Base-by-base conservation (phyloP, 139 green algal species). In the Yamagishiella unicocca region DNA sequence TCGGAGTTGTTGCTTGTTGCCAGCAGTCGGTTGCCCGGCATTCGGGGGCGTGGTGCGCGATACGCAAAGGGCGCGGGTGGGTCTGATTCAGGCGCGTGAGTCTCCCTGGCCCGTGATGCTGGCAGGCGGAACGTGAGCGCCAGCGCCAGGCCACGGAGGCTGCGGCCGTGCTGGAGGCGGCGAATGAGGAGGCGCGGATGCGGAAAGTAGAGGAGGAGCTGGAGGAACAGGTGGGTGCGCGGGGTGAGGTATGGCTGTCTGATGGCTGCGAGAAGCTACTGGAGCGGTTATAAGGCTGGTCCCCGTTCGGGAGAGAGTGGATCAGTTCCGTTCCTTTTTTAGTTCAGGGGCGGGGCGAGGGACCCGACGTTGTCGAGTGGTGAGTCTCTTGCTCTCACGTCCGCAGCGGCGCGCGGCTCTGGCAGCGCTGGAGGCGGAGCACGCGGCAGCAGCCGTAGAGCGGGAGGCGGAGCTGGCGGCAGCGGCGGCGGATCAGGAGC, bases 91-190 rank as follows among this genome's bases (percentile, higher is more conserved):
- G n/a, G n/a, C n/a, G n/a, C n/a, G n/a, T n/a, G n/a, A n/a, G n/a
- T n/a, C n/a, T n/a, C n/a, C n/a, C n/a, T n/a, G n/a, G n/a, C n/a
- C n/a, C n/a, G 22, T 12, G n/a, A 12, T 35, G 22, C 5, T 38
- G 38, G 33, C 73, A 82, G 50, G 75, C 75, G 27, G 50, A 82
- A 50, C 75, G 75, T 29, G 38, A 82, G 50, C 75, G 50, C 31
- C 75, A 82, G 33, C 75, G 75, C 2, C 46, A 70, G 31, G 75
- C 31, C 17, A 21, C 31, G 46, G 50, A 68, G 50, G 75, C 75
- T 17, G 21, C 14, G 6, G 75, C 75, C 5, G 75, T 31, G 1
- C 9, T 0, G 31, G 75, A 82, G 50, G 75, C 75, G 31, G 75
- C 46, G 50, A 33, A 37, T 14, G 33, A 14, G n/a, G 45, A 82